Evolutionary conservation across 2,329 filamentous ascomycete genomes (phyloP), one percentile per base, ranked within the genome.

Genomic region (Pyrenophora teres): DNA sequence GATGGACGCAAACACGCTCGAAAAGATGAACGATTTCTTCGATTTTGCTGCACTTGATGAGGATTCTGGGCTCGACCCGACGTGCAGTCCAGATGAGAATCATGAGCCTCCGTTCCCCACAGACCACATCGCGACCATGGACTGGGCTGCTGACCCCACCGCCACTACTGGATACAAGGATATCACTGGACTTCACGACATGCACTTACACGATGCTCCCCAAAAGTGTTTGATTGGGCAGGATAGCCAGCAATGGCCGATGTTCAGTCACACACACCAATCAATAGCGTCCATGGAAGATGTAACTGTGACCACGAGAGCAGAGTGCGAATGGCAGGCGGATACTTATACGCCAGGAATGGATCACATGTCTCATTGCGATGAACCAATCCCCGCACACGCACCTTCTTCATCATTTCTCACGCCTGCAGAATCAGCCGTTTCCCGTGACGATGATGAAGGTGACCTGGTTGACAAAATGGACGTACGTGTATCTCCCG

Each of bases 1-100:
- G 18, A 67, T 67, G 65, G 48, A 50, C 10, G 30, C 38, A 40
- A 39, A 55, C 42, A 42, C 53, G 35, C 42, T 52, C 40, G 62
- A 65, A 47, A 59, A 50, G 41, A 35, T 72, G 47, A 61, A 71
- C 23, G 70, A 71, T 35, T 72, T 72, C 60, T 72, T 72, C 49
- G 70, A 72, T 49, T 72, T 72, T 52, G 57, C 60, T n/a, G 59
- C 57, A 19, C 52, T 71, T 31, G 67, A 71, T 23, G 50, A 55
- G 13, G 62, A 70, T 42, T 45, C 49, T 37, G 51, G 35, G 19
- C 6, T 39, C n/a, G 48, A 58, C 8, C 27, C 10, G 31, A 19
- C 35, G 31, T 13, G 18, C 40, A 44, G 23, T 43, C 21, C 15
- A 21, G 25, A 52, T 16, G 44, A 38, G 8, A 25, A 46, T 38